Conservation (phyloP, 2,329 filamentous ascomycete genomes). For the Nothophaeocryptopus gaeumannii region DNA sequence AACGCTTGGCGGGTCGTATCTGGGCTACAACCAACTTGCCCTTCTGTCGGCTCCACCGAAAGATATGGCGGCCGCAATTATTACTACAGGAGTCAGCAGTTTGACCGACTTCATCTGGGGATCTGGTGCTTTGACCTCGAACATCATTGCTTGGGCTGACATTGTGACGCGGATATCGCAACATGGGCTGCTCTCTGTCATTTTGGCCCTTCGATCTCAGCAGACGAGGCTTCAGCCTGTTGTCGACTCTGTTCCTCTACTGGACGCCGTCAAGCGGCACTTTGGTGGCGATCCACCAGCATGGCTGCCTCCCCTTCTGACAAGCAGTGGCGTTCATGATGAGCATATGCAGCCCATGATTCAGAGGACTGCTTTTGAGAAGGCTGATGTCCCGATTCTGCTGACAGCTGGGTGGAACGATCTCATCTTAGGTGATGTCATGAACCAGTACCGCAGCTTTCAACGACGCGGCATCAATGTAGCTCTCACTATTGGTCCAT, state of each 20-base stretch:
- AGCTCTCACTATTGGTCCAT: background rate
- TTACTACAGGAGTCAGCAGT: background rate
- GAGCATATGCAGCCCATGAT: background rate
- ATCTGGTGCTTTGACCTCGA: background rate
- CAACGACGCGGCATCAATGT: background rate
- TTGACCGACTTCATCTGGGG: background rate
- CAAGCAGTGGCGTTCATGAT: background rate
- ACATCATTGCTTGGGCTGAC: background rate
- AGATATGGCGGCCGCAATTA: background rate
- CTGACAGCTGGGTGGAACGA: background rate
- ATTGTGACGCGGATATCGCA: background rate
- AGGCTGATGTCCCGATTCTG: background rate
- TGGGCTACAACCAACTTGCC: background rate
- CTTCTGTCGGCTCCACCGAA: background rate
- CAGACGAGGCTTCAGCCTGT: background rate
- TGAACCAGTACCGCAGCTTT: background rate
- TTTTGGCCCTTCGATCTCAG: background rate
- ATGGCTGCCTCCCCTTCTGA: background rate
- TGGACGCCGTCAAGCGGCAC: background rate
- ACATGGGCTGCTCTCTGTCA: background rate
- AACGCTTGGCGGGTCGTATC: background rate
- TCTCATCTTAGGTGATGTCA: background rate
- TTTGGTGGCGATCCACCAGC: background rate
- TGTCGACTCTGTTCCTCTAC: background rate
- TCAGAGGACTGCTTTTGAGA: background rate